phyloP scores from a whole-genome alignment of 208 protist species.

The Phytomonas francai region DNA sequence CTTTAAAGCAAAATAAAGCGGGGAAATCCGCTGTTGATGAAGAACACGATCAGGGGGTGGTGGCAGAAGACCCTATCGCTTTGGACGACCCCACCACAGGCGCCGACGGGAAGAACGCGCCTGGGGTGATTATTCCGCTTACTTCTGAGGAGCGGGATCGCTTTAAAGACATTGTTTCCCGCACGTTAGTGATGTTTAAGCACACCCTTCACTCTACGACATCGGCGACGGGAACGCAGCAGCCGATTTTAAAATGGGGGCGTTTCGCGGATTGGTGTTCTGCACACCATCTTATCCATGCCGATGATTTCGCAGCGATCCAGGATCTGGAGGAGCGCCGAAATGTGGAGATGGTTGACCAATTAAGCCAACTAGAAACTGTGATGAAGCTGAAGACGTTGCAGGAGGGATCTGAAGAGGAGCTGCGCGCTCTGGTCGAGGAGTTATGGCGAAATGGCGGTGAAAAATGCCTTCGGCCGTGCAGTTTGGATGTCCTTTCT shows the following conservation, averaged over 20 bases:
- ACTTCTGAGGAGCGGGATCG: constrained; percentile 25
- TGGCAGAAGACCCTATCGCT: background rate
- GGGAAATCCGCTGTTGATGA: no score
- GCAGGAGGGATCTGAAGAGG: constrained; percentile 21
- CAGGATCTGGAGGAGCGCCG: constrained; percentile 26
- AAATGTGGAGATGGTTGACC: constrained; percentile 27
- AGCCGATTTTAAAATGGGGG: constrained; percentile 51
- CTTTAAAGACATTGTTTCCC: constrained; percentile 22
- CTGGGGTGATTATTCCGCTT: constrained; percentile 6
- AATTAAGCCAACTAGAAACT: constrained; percentile 63
- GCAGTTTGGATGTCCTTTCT: constrained; percentile 74
- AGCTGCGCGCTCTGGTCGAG: constrained; percentile 25
- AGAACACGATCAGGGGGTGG: no score
- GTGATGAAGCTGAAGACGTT: constrained; percentile 69
- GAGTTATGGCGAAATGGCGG: constrained; percentile 43
- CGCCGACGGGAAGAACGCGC: background rate
- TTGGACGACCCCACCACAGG: background rate
- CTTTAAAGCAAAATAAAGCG: background rate
- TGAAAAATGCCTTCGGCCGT: constrained; percentile 32
- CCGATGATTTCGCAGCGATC: constrained; percentile 18
- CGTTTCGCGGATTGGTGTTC: constrained; percentile 55
- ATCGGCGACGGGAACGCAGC: constrained; percentile 13
- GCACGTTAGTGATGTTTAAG: constrained; percentile 24
- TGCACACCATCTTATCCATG: constrained; percentile 22
- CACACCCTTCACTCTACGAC: constrained; percentile 3